A percentile compares a stretch with the other conserved stretches of the same genome.
phyloP scores from a whole-genome alignment of 1,284 basidiomycete species.

The Melampsora americana region DNA sequence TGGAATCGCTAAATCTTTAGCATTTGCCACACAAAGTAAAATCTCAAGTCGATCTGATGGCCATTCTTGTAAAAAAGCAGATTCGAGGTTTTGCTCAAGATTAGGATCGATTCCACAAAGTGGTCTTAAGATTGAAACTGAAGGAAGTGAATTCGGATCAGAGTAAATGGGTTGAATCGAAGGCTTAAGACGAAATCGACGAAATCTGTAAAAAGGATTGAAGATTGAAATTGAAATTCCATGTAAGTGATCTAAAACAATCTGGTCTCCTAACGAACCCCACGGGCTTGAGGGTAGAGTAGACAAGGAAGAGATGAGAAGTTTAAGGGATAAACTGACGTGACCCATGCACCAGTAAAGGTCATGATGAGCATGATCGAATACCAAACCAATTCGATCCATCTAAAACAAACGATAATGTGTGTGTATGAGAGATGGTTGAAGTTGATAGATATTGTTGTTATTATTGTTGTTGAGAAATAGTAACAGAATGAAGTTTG shows the following conservation, averaged over 20 bases:
- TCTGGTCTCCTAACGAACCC: background rate
- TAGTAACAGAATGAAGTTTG: background rate
- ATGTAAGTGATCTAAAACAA: background rate
- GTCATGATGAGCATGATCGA: slow-evolving; percentile 35
- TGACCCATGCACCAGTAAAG: slow-evolving; percentile 26
- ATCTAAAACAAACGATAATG: slow-evolving; percentile 12
- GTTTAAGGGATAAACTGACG: slow-evolving; percentile 7
- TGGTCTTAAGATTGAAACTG: slow-evolving; percentile 85
- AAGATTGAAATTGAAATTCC: background rate
- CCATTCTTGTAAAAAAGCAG: slow-evolving; percentile 82
- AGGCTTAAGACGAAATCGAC: background rate
- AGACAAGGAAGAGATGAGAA: background rate
- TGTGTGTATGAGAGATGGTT: too few species aligned
- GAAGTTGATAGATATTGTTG: background rate
- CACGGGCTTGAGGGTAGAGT: background rate
- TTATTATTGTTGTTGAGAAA: background rate
- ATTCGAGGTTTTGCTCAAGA: slow-evolving; percentile 86
- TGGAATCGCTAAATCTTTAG: slow-evolving; percentile 73
- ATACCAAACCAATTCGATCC: slow-evolving; percentile 39
- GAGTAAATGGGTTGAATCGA: slow-evolving; percentile 9
- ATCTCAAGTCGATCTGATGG: slow-evolving; percentile 71
- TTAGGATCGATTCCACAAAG: slow-evolving; percentile 88
- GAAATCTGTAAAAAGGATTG: slow-evolving; percentile 6
- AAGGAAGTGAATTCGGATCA: slow-evolving; percentile 59
- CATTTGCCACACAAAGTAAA: slow-evolving; percentile 76